Evolutionary conservation across 495 filamentous ascomycete genomes (phyloP), one percentile per base, ranked within the genome.

Genomic region (Hyaloscypha finlandica): DNA sequence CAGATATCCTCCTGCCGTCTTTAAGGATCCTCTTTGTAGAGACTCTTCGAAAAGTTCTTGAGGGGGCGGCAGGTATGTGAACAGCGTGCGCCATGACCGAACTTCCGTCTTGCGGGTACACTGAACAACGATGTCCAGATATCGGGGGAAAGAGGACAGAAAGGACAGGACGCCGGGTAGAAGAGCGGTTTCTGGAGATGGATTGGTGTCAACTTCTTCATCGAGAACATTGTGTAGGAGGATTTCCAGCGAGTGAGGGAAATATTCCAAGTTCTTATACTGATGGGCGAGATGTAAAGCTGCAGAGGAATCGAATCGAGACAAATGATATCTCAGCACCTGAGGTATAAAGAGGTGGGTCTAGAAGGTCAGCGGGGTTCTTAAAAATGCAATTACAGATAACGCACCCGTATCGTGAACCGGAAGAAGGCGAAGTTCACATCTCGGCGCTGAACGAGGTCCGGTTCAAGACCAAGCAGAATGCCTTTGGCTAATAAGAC

Each of bases 41-140:
- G 92, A 91, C 76, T 96, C 91, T 76, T 98, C 95, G 62, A 98
- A 99, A 1, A 98, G 84, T 65, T 92, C 89, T 67, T 92, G 89
- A 8, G 95, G 92, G 3, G 93, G 90, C 4, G 96, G 95, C 2
- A 98, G 84, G 71, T 96, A 89, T 11, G 88, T 85, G 75, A 98
- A 98, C 3, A 99, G 83, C 1, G 96, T 96, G 32, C 90, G 89
- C 96, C 96, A 99, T 25, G 90, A 96, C 32, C 94, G 88, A 8
- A 97, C 87, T 71, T 99, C 96, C 0, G 96, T 99, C 78, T 99
- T 98, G 25, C 96, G 89, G 0, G 95, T 97, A 77, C 96, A 99
- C 79, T 97, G 94, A 1, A 99, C 93, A 6, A 99, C 88, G 64
- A 97, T 93, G 74, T 98, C 95, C 35, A 98, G 87, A 66, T 97